Base-by-base conservation (phyloP, 768 basidiomycete genomes). In the Astraeus odoratus region DNA sequence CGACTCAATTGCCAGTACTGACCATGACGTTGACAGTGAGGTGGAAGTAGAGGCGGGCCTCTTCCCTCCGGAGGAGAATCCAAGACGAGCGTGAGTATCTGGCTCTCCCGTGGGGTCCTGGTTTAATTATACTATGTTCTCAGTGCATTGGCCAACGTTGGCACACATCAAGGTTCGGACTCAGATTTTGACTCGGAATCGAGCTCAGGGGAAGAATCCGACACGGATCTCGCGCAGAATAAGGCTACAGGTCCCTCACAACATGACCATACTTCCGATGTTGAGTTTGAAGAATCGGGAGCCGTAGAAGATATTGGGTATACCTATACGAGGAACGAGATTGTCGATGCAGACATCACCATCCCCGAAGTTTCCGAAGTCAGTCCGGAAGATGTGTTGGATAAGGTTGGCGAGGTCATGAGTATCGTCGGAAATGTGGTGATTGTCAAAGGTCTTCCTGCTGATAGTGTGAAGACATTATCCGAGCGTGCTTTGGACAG, bases 401-500 rank as follows among this genome's bases (percentile, higher is more conserved):
- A 88, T 57, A 76, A 71, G 57, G 80, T 89, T 3, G 91, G 91
- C 42, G 81, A 88, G 51, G 68, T 95, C 22, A 77, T 81, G 73
- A 84, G 73, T 49, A 75, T 92, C 44, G 67, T 92, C 31, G 81
- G 79, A 51, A 77, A 77, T 30, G 74, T 81, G 25, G 86, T 81
- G 39, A 84, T 93, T 43, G 71, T 95, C 37, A 79, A 72, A 49
- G 91, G 88, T 19, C 51, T 72, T 10, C 61, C 74, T 0, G 72
- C 73, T 30, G 67, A 69, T 15, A 52, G 61, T 44, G 55, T 65
- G 5, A 69, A 67, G 46, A 67, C 73, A 40, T 72, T 73, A 2
- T 77, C 75, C 42, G 77, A 80, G 50, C 72, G 71, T 26, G 80
- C 87, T 31, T 72, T 98, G 33, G 94, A 97, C 63, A 83, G 80